Evolutionary conservation across 805 yeast species (phyloP).

Genomic region (Wickerhamomyces silvicola): DNA sequence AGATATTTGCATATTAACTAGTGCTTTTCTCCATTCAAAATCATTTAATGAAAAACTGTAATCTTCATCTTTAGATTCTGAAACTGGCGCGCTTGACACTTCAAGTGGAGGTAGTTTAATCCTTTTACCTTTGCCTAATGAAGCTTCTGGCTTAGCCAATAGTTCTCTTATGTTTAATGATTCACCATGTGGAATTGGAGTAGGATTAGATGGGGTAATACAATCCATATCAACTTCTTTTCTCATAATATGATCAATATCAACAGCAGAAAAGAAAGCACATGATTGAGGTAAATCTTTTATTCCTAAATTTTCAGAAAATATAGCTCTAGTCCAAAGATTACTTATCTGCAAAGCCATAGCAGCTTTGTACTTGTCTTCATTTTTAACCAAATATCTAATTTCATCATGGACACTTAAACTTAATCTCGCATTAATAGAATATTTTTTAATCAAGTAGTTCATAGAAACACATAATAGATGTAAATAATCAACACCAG

Average conservation of each 20-base stretch:
- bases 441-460: slow-evolving; percentile 58
- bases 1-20: slow-evolving; percentile 10
- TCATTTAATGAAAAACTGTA: slow-evolving; percentile 8
- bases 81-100: neutral
- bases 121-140: slow-evolving; percentile 11
- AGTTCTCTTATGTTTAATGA: slow-evolving; percentile 55
- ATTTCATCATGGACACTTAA: slow-evolving; percentile 95
- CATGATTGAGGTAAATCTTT: slow-evolving; percentile 87
- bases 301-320: slow-evolving; percentile 87
- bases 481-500: slow-evolving; percentile 96
- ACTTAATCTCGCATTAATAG: slow-evolving; percentile 67
- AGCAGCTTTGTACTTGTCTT: slow-evolving; percentile 72
- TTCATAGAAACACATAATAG: slow-evolving; percentile 82
- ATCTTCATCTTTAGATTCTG: neutral
- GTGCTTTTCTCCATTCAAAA: slow-evolving; percentile 8
- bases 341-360: slow-evolving; percentile 83
- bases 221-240: slow-evolving; percentile 93
- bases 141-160: slow-evolving; percentile 31
- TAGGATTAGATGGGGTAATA: slow-evolving; percentile 79
- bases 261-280: slow-evolving; percentile 93
- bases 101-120: slow-evolving; percentile 15
- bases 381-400: slow-evolving; percentile 67
- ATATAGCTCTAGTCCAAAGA: slow-evolving; percentile 94
- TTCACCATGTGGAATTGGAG: slow-evolving; percentile 72
- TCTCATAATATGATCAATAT: slow-evolving; percentile 79